Conservation (phyloP, 1,284 basidiomycete species). For the Pisolithus thermaeus region DNA sequence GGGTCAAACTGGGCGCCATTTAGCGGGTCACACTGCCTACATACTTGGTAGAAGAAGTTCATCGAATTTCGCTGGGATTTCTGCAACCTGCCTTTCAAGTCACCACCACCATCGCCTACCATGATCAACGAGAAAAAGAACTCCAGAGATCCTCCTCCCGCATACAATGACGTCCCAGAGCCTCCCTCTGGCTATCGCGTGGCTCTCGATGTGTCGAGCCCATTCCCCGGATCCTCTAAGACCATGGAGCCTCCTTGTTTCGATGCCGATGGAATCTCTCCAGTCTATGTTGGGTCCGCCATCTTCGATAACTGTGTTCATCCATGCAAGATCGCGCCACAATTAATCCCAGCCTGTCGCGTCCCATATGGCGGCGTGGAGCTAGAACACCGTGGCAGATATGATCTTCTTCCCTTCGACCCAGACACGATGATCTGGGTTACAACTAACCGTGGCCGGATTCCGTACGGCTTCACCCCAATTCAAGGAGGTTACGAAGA, state of each 20-base stretch:
- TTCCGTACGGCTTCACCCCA: constrained; percentile 49
- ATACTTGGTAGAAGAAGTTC: too few species aligned
- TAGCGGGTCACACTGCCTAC: too few species aligned
- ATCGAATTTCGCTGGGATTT: too few species aligned
- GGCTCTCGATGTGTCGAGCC: constrained; percentile 39
- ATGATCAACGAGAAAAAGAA: too few species aligned
- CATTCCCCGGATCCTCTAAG: constrained; percentile 42
- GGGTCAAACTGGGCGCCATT: too few species aligned
- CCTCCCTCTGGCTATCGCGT: constrained; percentile 61
- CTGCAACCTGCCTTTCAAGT: too few species aligned
- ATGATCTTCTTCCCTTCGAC: constrained; percentile 65
- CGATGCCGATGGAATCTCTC: constrained; percentile 54
- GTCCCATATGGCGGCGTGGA: constrained; percentile 64
- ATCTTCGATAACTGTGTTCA: constrained; percentile 62
- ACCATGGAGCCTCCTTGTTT: constrained; percentile 43
- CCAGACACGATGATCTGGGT: constrained; percentile 67
- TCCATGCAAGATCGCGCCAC: constrained; percentile 70
- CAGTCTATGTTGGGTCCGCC: constrained; percentile 68
- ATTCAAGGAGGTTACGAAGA: constrained; percentile 51
- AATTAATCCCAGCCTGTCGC: constrained; percentile 44
- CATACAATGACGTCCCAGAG: too few species aligned
- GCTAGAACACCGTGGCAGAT: constrained; percentile 53
- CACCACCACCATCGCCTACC: too few species aligned
- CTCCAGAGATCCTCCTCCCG: too few species aligned
- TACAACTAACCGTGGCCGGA: constrained; percentile 46